Conservation (phyloP, 148 eudicot species). For the Cornus controversa region DNA sequence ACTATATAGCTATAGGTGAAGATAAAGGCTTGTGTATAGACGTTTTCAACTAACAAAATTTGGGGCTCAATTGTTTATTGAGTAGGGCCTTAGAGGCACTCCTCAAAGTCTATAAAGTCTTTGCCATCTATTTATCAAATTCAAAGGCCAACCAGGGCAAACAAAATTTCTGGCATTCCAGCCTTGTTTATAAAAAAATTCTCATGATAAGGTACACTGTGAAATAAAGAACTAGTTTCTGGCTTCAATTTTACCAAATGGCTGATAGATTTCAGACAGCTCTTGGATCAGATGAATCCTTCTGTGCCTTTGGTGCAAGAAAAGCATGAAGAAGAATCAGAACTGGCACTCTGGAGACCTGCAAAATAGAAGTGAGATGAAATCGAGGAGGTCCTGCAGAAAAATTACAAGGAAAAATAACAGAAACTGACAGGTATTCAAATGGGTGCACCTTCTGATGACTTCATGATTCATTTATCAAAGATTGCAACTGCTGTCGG, state of each 20-base stretch:
- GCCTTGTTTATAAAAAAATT: no score
- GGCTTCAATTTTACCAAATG: neutral
- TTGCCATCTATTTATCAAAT: no score
- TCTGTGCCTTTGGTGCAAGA: neutral
- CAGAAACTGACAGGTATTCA: neutral
- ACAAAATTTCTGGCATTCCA: neutral
- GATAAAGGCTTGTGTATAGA: no score
- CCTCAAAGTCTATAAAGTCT: no score
- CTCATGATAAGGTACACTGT: neutral
- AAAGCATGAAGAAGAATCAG: no score
- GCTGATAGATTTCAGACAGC: neutral
- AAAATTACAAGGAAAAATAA: neutral
- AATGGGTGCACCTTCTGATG: neutral
- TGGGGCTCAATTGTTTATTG: no score
- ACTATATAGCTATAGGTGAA: no score
- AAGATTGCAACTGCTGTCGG: conserved; percentile 54
- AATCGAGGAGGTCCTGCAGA: neutral
- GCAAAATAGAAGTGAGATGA: neutral
- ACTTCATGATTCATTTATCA: conserved; percentile 55
- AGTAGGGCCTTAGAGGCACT: no score
- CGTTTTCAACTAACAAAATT: no score
- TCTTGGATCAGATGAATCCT: neutral
- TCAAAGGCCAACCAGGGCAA: no score
- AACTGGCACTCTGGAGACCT: neutral
- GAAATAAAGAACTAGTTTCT: no score